Evolutionary conservation across 805 yeast genomes (phyloP), one percentile per base, ranked within the genome.

Genomic region (Metschnikowia aberdeeniae): DNA sequence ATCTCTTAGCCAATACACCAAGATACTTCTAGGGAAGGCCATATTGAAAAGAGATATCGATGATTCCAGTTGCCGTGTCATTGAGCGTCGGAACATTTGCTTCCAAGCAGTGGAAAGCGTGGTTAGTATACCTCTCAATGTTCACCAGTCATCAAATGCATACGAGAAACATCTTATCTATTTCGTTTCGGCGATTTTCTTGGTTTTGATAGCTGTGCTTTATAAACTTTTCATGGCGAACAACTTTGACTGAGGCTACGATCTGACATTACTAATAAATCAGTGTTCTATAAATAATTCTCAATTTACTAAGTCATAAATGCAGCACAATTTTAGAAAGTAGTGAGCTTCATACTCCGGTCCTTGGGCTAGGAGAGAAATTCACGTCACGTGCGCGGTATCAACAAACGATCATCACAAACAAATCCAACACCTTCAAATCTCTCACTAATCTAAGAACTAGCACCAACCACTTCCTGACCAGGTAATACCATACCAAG

Each of bases 71-170:
- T 70, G 75, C 50, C 64, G 59, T 44, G 51, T 70, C 22, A 61
- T 71, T 26, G 57, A 53, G 40, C 55, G 76, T 35, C 52, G 76
- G 40, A 66, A 64, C 11, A 57, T 71, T 6, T 71, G 76, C 38
- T 62, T 55, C 42, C 70, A 60, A 50, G 74, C 75, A 1, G 72
- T 72, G 2, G 73, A 68, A 40, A 66, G 67, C 44, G 72, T 70
- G 24, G 70, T 70, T 12, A 62, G 68, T 48, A 70, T 71, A 28
- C 75, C 75, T 7, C 59, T 70, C 26, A 59, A 67, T 1, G 72
- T 67, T 44, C 67, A 63, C 20, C 67, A 60, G 39, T 32, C 58
- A 7, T 37, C 56, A n/a, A 46, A 51, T n/a, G 37, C 50, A n/a
- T 51, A 58, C 26, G 52, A 59, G 14, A 56, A 56, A 40, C 65